A percentile compares a stretch with the other conserved stretches of the same genome.
These are phyloP conservation scores for grape (Vitis vinifera) DNA, from an alignment of 164 flowering plant species.

Conservation along the genomic window ASM3070453v1 NC_081805.1:560001-560500, in stretches of 20 bases:
- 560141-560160: slow-evolving; percentile 35
- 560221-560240: no score
- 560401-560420: neutral
- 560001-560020: slow-evolving; percentile 16
- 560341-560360: neutral
- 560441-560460: slow-evolving; percentile 95
- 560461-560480: slow-evolving; percentile 87
- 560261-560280: no score
- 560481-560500: slow-evolving; percentile 92
- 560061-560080: no score
- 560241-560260: no score
- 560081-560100: slow-evolving; percentile 33
- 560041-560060: no score
- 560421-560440: slow-evolving; percentile 83
- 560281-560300: no score
- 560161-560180: neutral
- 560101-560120: slow-evolving; percentile 45
- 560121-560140: slow-evolving; percentile 54
- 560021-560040: no score
- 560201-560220: no score
- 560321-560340: no score
- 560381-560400: no score
- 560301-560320: no score
- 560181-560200: neutral
- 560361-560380: no score